Evolutionary conservation across 2,329 filamentous ascomycete species (phyloP), one percentile per base, ranked within the genome.

Genomic region (Fusarium robinianum): DNA sequence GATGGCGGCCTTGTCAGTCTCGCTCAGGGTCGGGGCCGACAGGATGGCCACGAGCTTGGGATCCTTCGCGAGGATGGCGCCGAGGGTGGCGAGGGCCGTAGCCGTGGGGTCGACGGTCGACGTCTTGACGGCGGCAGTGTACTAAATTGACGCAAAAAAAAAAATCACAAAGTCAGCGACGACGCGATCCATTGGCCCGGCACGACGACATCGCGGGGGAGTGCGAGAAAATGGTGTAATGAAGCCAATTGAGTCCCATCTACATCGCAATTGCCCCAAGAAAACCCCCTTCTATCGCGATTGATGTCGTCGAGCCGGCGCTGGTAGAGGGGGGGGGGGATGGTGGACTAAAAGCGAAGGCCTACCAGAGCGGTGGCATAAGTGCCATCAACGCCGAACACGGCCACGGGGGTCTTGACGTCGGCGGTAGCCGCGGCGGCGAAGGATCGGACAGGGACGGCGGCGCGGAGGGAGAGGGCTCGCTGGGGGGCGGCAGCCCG

Each of bases 341-440:
- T 40, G 50, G 18, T 43, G 49, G 21, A 18, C 21, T 17, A 26
- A 27, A n/a, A 25, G 27, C 40, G 25, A 17, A 36, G 46, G 60
- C 89, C 72, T 92, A 99, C 94, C 85, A 99, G 81, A 78, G 94
- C 94, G 77, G 87, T 90, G 71, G 94, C 94, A 78, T 99, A 99
- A 70, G 92, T 97, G 74, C 94, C 94, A 75, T 97, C 94, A 68
- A 99, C 78, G 64, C 94, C 94, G 75, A 90, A 99, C 67, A 99
- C 83, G 64, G 91, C 82, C 69, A 96, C 79, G 61, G 94, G 94
- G 64, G 92, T 84, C 80, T 88, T 91, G 71, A 83, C 74, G 51
- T 85, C 83, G 70, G 83, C 75, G 65, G 78, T 71, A 62, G 82
- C 70, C 65, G 81, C 77, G 74, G 89, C 88, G 66, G 90, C 90